These are phyloP conservation scores for Iris macrosiphon DNA, from an alignment of 106 monocot genomes.

Conservation along the genomic window DNA sequence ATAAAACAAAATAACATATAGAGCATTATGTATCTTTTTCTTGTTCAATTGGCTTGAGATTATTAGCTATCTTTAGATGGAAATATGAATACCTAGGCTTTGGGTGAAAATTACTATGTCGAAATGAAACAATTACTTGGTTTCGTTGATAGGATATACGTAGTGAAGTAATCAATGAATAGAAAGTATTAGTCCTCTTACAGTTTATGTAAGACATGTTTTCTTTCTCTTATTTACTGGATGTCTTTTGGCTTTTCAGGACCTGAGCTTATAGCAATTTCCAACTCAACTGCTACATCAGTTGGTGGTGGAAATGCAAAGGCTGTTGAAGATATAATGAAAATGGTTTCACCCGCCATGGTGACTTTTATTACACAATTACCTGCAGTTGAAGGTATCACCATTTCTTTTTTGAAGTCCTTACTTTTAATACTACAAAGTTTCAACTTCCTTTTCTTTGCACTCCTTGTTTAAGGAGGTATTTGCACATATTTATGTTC, in stretches of 20 bases:
- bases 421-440: neutral
- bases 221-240: neutral
- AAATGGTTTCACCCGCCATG: slow-evolving; percentile 52
- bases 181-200: no score
- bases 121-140: no score
- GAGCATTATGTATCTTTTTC: no score
- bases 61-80: no score
- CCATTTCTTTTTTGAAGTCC: neutral
- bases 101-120: no score
- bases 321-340: slow-evolving; percentile 63
- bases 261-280: slow-evolving; percentile 21
- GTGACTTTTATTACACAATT: slow-evolving; percentile 58
- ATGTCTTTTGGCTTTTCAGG: slow-evolving; percentile 23
- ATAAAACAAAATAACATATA: no score
- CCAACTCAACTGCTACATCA: slow-evolving; percentile 14
- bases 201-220: neutral
- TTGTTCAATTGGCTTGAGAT: no score
- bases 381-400: slow-evolving; percentile 76
- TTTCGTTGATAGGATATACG: no score
- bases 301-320: slow-evolving; percentile 30
- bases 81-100: no score
- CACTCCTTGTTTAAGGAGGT: neutral
- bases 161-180: no score
- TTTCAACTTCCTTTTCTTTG: neutral
- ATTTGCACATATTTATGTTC: no score